phyloP scores from a whole-genome alignment of 2,329 filamentous ascomycete species.

The Ceratocystis alfenasii region DNA sequence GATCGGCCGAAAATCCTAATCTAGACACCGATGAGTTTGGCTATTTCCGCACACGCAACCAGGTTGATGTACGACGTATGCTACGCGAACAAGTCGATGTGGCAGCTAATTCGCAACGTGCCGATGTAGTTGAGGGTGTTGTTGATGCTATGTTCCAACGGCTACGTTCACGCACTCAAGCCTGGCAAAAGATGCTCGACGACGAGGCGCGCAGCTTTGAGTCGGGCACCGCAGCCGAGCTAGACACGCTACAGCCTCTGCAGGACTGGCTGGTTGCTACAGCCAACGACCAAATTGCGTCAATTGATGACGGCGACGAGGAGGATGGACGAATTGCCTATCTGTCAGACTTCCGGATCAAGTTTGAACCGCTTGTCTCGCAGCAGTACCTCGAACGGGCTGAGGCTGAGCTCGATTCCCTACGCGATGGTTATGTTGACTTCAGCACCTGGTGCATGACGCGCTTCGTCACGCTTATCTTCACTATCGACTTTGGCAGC shows the following conservation, averaged over 20 bases:
- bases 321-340: conserved; percentile 63
- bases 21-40: conserved; percentile 80
- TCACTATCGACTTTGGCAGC: conserved; percentile 73
- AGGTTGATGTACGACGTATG: conserved; percentile 96
- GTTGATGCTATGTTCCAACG: conserved; percentile 91
- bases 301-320: conserved; percentile 83
- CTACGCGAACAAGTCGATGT: conserved; percentile 82
- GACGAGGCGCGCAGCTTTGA: conserved; percentile 71
- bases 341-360: conserved; percentile 71
- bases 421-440: conserved; percentile 90
- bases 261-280: conserved; percentile 96
- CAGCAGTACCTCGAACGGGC: conserved; percentile 67
- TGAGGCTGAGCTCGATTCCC: conserved; percentile 56
- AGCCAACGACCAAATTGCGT: conserved; percentile 96
- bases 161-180: conserved; percentile 67
- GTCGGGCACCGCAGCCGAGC: conserved; percentile 37
- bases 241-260: conserved; percentile 62
- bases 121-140: conserved; percentile 87
- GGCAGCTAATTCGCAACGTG: conserved; percentile 70
- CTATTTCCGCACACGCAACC: conserved; percentile 80
- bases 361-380: conserved; percentile 70
- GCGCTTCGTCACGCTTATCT: conserved; percentile 76
- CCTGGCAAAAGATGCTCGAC: conserved; percentile 80
- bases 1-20: conserved; percentile 60
- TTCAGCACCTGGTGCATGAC: conserved; percentile 85